Conservation (phyloP, 257 asterid genomes). For the Ehretia macrophylla region DNA sequence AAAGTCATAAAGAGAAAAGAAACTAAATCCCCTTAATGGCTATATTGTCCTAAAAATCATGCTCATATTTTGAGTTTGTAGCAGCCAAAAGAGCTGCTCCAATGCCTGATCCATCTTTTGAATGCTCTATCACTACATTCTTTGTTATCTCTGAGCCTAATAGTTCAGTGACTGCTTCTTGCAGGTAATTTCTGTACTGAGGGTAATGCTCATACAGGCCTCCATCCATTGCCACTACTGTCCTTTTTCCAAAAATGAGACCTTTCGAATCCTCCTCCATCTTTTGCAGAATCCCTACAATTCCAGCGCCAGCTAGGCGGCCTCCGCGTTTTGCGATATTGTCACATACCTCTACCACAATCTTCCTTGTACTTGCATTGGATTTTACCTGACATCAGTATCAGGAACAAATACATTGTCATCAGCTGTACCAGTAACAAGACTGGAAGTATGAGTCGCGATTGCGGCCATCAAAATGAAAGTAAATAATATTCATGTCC, state of each 20-base stretch:
- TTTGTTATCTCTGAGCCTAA: constrained; percentile 46
- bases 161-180: constrained; percentile 59
- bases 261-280: constrained; percentile 66
- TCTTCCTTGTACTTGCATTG: constrained; percentile 35
- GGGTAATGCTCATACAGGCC: constrained; percentile 77
- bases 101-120: constrained; percentile 81
- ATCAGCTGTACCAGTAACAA: no score
- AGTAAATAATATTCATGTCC: no score
- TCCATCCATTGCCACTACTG: constrained; percentile 89
- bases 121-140: constrained; percentile 57
- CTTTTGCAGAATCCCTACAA: constrained; percentile 70
- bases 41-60: constrained; percentile 20
- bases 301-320: constrained; percentile 78
- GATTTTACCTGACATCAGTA: constrained; percentile 35
- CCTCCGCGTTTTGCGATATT: constrained; percentile 69
- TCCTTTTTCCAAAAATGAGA: constrained; percentile 51
- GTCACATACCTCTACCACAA: constrained; percentile 48
- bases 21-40: background rate
- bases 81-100: constrained; percentile 91
- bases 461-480: no score
- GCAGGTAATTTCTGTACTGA: constrained; percentile 55
- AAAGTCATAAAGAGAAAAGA: no score
- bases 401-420: background rate
- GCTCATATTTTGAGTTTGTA: constrained; percentile 59
- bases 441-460: no score